Evolutionary conservation across 129 eudicot genomes (phyloP), one percentile per base, ranked within the genome.

Genomic region (Flaveria linearis): DNA sequence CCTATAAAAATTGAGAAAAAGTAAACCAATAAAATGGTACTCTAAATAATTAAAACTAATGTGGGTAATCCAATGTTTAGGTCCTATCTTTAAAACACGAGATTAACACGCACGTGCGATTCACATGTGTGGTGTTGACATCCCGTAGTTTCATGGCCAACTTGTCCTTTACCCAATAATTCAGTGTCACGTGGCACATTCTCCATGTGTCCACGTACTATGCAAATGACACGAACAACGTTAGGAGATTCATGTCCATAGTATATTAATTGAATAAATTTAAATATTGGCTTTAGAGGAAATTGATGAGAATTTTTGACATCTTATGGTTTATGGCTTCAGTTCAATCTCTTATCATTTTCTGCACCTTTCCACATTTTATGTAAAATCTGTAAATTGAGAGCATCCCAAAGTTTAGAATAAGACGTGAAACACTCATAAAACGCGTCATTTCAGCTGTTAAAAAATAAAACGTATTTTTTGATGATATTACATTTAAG

Each of bases 121-220:
- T 78, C 82, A 78, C 82, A 69, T 69, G 82, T 30, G 56, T 2
- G 52, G 71, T 69, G 51, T 20, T 39, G 13, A 20, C 25, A 4
- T 76, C 39, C 3, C 30, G 63, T 30, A 18, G 14, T 52, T 52
- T 13, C 49, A 9, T 63, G 22, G 20, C 69, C 69, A 69, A 56
- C 68, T 69, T 26, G 69, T 26, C 33, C 36, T 42, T 1, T 20
- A 36, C 66, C 73, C 67, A 67, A 53, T 68, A 41, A 22, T 22
- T 41, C 30, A 25, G 7, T 39, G 75, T 0, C 68, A 68, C 58
- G 81, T 41, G 57, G 53, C 11, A 23, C 9, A 23, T 13, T 66
- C n/a, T 51, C 26, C 50, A 51, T 30, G 16, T 36, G 61, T 23
- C 53, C 69, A 58, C 69, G 69, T 74, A 15, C 53, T 64, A 15